Base-by-base conservation (phyloP, 805 yeast species). In the Candida endomychidarum region DNA sequence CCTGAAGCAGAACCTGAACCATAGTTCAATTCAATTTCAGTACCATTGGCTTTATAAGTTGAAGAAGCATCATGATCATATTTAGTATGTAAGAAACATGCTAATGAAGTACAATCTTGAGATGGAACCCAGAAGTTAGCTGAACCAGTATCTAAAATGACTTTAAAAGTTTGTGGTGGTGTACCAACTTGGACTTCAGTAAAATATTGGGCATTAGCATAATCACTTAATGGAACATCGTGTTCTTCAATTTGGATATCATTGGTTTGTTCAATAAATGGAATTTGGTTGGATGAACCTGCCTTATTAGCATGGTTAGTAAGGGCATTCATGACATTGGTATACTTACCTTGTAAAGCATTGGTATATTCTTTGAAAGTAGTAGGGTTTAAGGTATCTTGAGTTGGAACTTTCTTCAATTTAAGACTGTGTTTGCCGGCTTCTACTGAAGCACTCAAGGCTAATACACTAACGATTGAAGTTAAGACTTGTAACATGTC, bases 101-200 rank as follows among this genome's bases (percentile, higher is more conserved):
- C 98, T 67, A 93, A 79, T 3, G 96, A 88, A 36, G 88, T 72
- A 71, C 99, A 93, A 50, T 86, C 89, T 31, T 74, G 51, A 45
- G 95, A 78, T 40, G 99, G 99, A 48, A 93, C 88, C 99, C 99
- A 93, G 70, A 93, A 74, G 67, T 93, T 93, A 32, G 97, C 86
- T 32, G 96, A 86, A 28, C 99, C 99, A 18, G 99, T 91, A 66
- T 93, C 99, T 57, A 93, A 74, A 48, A 93, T 80, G 37, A 93
- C 98, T 74, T 91, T 91, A 69, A 93, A 93, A 12, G 77, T 62
- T 72, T 93, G 99, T 36, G 86, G 87, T 8, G 99, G 99, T 28
- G 96, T 85, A 52, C 99, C 99, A 43, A 93, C 57, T 42, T 80
- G 72, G 54, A 93, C 86, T 58, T 91, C 97, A 31, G 99, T 84